A percentile compares a stretch with the other conserved stretches of the same genome.
Conservation (phyloP, 768 basidiomycete genomes). For the Ramaria sp. region DNA sequence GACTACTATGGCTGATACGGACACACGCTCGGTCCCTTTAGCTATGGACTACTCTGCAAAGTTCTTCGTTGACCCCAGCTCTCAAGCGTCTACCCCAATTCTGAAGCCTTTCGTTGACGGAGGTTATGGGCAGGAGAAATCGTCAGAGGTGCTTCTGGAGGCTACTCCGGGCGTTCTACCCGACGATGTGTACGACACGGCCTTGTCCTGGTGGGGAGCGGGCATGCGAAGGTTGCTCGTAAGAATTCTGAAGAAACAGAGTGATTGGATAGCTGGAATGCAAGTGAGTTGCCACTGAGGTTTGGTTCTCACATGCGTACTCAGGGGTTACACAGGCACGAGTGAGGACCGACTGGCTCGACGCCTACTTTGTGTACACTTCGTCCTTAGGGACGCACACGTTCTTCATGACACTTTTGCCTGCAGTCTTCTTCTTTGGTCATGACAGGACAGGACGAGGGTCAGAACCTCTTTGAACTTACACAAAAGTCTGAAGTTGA, state of each 20-base stretch:
- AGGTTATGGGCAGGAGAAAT: neutral
- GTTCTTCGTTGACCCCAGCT: neutral
- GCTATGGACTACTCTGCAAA: neutral
- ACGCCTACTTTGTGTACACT: constrained; percentile 76
- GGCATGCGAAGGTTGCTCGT: constrained; percentile 46
- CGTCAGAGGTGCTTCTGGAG: neutral
- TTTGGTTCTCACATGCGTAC: neutral
- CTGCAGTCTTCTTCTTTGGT: constrained; percentile 85
- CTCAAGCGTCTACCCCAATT: neutral
- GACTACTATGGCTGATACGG: neutral
- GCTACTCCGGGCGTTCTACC: constrained; percentile 12
- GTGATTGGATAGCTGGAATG: constrained; percentile 47
- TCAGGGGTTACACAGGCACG: constrained; percentile 24
- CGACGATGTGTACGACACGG: constrained; percentile 44
- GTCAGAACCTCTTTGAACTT: constrained; percentile 26
- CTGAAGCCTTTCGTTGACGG: neutral
- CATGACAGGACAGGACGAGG: constrained; percentile 57
- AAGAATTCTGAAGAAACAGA: constrained; percentile 45
- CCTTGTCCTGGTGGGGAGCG: constrained; percentile 57
- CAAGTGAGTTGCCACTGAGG: constrained; percentile 37
- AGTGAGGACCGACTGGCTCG: constrained; percentile 57
- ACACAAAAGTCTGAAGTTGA: constrained; percentile 13
- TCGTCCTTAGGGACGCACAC: constrained; percentile 78
- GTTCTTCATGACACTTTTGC: constrained; percentile 88
- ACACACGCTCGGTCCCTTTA: neutral